Evolutionary conservation across 768 basidiomycete species (phyloP).

Genomic region (Lepiota brunneoincarnata): DNA sequence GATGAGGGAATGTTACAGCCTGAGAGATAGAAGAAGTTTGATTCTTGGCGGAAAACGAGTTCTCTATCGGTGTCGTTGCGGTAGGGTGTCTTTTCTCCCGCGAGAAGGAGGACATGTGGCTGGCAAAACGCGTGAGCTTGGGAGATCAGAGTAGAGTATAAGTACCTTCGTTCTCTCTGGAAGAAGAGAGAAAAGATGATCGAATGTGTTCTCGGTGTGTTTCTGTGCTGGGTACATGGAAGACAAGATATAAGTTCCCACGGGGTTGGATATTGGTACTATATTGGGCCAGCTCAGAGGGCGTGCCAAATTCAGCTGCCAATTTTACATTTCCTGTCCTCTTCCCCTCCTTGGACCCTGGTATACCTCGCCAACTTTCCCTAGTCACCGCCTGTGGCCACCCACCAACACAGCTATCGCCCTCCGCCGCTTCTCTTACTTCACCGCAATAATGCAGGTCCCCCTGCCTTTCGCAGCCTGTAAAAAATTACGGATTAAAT

Average conservation of each 20-base stretch:
- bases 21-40: slow-evolving; percentile 86
- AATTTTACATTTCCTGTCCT: no score
- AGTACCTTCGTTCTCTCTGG: slow-evolving; percentile 14
- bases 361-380: no score
- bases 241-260: background rate
- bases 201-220: slow-evolving; percentile 14
- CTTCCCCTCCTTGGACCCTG: no score
- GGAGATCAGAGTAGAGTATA: background rate
- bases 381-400: no score
- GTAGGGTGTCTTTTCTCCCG: slow-evolving; percentile 60
- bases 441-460: no score
- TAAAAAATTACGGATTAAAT: no score
- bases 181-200: slow-evolving; percentile 11
- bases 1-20: slow-evolving; percentile 77
- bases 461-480: no score
- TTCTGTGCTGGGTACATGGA: background rate
- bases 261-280: no score
- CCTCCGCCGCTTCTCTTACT: no score
- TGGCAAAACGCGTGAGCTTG: slow-evolving; percentile 20
- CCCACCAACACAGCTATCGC: no score
- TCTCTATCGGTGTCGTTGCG: slow-evolving; percentile 88
- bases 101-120: slow-evolving; percentile 70
- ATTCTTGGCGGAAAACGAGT: slow-evolving; percentile 65
- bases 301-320: no score
- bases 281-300: no score